phyloP scores from a whole-genome alignment of 805 yeast species.

The Lachancea kluyveri region DNA sequence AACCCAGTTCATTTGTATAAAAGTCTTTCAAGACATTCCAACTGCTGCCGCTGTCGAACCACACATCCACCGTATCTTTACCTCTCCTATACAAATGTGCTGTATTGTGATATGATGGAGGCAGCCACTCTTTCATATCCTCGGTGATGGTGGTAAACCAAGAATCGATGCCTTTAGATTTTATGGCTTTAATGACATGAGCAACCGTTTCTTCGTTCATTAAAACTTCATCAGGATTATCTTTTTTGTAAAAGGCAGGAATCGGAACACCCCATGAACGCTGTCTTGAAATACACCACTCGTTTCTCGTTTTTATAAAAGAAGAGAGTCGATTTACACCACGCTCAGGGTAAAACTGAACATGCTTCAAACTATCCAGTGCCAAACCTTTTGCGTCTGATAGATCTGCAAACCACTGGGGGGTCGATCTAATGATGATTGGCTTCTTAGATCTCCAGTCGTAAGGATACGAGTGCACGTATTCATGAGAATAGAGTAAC shows the following conservation, averaged over 20 bases:
- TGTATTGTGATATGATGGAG: slow-evolving; percentile 38
- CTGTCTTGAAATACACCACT: slow-evolving; percentile 98
- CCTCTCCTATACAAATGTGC: slow-evolving; percentile 54
- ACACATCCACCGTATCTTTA: slow-evolving; percentile 93
- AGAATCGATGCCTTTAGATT: slow-evolving; percentile 57
- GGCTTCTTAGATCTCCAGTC: slow-evolving; percentile 98
- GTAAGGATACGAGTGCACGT: slow-evolving; percentile 84
- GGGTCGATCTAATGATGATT: slow-evolving; percentile 89
- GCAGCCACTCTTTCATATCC: slow-evolving; percentile 56
- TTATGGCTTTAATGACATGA: slow-evolving; percentile 51
- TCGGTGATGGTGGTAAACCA: slow-evolving; percentile 66
- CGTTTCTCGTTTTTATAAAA: slow-evolving; percentile 71
- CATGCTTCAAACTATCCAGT: slow-evolving; percentile 49
- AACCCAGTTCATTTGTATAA: slow-evolving; percentile 30
- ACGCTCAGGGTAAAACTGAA: slow-evolving; percentile 64
- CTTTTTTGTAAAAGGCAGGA: slow-evolving; percentile 65
- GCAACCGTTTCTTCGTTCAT: slow-evolving; percentile 50
- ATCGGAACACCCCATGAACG: slow-evolving; percentile 98
- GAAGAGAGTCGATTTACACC: slow-evolving; percentile 68
- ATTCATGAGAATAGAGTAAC: slow-evolving; percentile 44
- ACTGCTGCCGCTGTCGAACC: slow-evolving; percentile 97
- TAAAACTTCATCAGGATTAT: slow-evolving; percentile 55
- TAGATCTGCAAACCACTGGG: slow-evolving; percentile 94
- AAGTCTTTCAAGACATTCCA: slow-evolving; percentile 50
- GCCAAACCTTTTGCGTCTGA: slow-evolving; percentile 64